A percentile compares a stretch with the other conserved stretches of the same genome.
phyloP scores from a whole-genome alignment of 169 alveolate species.

The Plasmodium relictum region DNA sequence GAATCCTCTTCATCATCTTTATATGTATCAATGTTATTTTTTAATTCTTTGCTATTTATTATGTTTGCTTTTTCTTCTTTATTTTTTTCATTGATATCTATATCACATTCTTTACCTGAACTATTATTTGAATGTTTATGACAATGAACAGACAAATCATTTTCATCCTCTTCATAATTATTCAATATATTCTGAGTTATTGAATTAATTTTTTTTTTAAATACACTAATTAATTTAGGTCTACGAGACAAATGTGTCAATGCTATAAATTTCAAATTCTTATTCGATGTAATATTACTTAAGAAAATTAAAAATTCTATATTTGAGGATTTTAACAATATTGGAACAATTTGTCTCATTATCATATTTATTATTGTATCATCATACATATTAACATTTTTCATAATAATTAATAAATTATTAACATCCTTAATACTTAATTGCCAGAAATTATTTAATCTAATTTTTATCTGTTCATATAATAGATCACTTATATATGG shows the following conservation, averaged over 20 bases:
- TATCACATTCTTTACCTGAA: neutral
- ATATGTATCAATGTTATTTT: neutral
- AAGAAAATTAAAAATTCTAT: slow-evolving; percentile 68
- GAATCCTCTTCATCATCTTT: neutral
- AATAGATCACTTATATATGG: slow-evolving; percentile 55
- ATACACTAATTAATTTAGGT: slow-evolving; percentile 49
- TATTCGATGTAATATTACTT: slow-evolving; percentile 64
- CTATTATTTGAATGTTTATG: neutral
- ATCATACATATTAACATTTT: slow-evolving; percentile 36
- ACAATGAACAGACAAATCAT: neutral
- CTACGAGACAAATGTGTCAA: slow-evolving; percentile 67
- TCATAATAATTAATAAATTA: slow-evolving; percentile 67
- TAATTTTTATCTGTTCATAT: slow-evolving; percentile 69
- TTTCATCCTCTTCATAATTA: neutral
- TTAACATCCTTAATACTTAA: slow-evolving; percentile 68
- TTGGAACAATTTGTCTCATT: slow-evolving; percentile 63
- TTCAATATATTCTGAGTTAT: slow-evolving; percentile 42
- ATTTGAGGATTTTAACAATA: slow-evolving; percentile 24
- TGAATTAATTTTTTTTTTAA: slow-evolving; percentile 70
- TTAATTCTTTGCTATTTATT: neutral
- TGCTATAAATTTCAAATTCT: slow-evolving; percentile 32
- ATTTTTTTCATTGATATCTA: neutral
- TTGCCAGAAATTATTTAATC: slow-evolving; percentile 70
- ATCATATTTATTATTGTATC: slow-evolving; percentile 71
- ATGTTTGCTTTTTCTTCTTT: neutral